Base-by-base conservation (phyloP, 176 grass and related monocot species). In the Ensete glaucum region DNA sequence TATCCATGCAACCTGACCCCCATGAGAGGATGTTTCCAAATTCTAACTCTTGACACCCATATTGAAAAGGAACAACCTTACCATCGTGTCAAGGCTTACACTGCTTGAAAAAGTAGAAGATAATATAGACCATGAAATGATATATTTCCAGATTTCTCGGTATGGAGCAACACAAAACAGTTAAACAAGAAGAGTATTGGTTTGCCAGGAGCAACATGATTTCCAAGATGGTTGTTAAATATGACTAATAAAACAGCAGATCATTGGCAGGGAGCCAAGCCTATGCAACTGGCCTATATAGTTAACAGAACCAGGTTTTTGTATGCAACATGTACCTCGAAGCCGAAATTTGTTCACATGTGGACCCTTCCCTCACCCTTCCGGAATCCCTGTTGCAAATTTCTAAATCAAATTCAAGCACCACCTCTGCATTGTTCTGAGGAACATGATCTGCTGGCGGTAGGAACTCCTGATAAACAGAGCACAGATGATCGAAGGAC, bases 401-500 rank as follows among this genome's bases (percentile, higher is more conserved):
- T 74, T 82, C 75, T 69, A 79, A 63, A 55, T 74, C 2, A 48
- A 24, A 71, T 50, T 68, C 72, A 74, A 49, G 74, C 52, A 73
- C 55, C 62, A 81, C 54, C 51, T 71, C 56, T 34, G 76, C 82
- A 82, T 72, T 74, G 53, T 20, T 73, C 75, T 64, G 53, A 83
- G 72, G 54, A 78, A 82, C 64, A 62, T 67, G 83, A 81, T 89
- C 92, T 9, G 74, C 73, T 19, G 80, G 73, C 62, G 93, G 69
- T 19, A 76, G 63, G 48, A 93, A 87, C 79, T 88, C 88, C 95
- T 98, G 83, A 21, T 24, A 81, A 77, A 86, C 77, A 43, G 50
- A 72, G 77, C 9, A 60, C 26, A 73, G 57, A 62, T 54, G 20
- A 85, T 78, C 3, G 57, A 25, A 13, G 49, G 58, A 1, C 34